These are phyloP conservation scores for Aulographum hederae DNA, from an alignment of 2,329 filamentous ascomycete species.

Conservation along the genomic window DNA sequence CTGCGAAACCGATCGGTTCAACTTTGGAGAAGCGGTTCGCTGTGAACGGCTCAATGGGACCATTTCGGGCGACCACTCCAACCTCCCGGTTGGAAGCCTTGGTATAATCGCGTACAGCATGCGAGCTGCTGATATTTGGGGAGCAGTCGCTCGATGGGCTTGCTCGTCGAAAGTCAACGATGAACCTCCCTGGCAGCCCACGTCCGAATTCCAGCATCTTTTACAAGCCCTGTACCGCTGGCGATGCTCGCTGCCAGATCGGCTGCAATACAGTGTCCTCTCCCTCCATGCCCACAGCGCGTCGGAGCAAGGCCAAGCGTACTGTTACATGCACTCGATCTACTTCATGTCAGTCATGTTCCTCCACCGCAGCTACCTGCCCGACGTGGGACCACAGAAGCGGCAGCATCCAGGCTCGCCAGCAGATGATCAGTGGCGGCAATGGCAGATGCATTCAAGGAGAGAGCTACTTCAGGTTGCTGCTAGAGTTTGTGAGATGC, in stretches of 20 bases:
- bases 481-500: slow-evolving; percentile 19
- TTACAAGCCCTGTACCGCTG: slow-evolving; percentile 16
- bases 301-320: slow-evolving; percentile 22
- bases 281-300: slow-evolving; percentile 21
- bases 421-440: slow-evolving; percentile 11
- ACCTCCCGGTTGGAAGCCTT: slow-evolving; percentile 12
- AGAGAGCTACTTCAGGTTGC: slow-evolving; percentile 18
- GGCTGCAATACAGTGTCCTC: slow-evolving; percentile 19
- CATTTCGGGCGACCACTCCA: slow-evolving; percentile 7
- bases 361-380: slow-evolving; percentile 20
- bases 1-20: slow-evolving; percentile 19
- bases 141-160: slow-evolving; percentile 21
- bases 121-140: slow-evolving; percentile 22
- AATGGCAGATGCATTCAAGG: slow-evolving; percentile 18
- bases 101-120: slow-evolving; percentile 21
- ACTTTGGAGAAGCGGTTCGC: slow-evolving; percentile 19
- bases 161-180: slow-evolving; percentile 17
- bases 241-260: slow-evolving; percentile 16
- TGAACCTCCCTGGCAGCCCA: slow-evolving; percentile 17
- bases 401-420: slow-evolving; percentile 8
- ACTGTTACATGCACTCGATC: slow-evolving; percentile 23
- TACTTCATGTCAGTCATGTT: slow-evolving; percentile 24
- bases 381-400: slow-evolving; percentile 16
- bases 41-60: slow-evolving; percentile 15
- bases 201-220: slow-evolving; percentile 18